These are phyloP conservation scores for Xylaria hypoxylon DNA, from an alignment of 2,329 filamentous ascomycete genomes.

Conservation along the genomic window DNA sequence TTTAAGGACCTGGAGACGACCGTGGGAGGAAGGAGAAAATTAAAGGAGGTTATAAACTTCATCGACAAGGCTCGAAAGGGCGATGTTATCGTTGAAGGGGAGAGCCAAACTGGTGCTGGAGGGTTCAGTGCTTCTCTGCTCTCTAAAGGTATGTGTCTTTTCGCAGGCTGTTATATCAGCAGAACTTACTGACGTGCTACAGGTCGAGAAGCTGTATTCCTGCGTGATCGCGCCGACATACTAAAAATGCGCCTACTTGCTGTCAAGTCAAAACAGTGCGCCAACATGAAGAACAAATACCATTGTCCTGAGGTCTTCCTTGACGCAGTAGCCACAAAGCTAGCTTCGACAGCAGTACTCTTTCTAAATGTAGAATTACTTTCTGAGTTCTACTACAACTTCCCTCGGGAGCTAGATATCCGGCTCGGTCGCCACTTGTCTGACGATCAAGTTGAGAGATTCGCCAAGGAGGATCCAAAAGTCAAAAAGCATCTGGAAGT, in stretches of 20 bases:
- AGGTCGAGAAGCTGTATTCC: constrained; percentile 94
- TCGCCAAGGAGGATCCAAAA: constrained; percentile 93
- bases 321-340: constrained; percentile 94
- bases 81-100: constrained; percentile 85
- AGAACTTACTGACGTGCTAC: constrained; percentile 11
- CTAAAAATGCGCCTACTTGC: constrained; percentile 91
- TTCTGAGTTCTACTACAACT: constrained; percentile 97
- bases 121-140: constrained; percentile 91
- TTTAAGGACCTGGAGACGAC: constrained; percentile 78
- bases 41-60: constrained; percentile 90
- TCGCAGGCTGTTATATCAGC: background rate
- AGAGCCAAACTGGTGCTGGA: constrained; percentile 85
- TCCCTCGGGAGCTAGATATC: constrained; percentile 90
- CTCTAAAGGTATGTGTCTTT: constrained; percentile 73
- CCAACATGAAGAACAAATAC: constrained; percentile 88
- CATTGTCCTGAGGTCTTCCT: constrained; percentile 97
- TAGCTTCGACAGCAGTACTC: constrained; percentile 93
- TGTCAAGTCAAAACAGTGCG: constrained; percentile 90
- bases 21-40: constrained; percentile 84
- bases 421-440: constrained; percentile 84
- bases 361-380: constrained; percentile 98
- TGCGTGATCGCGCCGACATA: constrained; percentile 89
- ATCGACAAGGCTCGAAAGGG: constrained; percentile 91
- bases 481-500: constrained; percentile 90
- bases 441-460: constrained; percentile 84